Conservation (phyloP, 345 rosid genomes). For the Balakata baccata region DNA sequence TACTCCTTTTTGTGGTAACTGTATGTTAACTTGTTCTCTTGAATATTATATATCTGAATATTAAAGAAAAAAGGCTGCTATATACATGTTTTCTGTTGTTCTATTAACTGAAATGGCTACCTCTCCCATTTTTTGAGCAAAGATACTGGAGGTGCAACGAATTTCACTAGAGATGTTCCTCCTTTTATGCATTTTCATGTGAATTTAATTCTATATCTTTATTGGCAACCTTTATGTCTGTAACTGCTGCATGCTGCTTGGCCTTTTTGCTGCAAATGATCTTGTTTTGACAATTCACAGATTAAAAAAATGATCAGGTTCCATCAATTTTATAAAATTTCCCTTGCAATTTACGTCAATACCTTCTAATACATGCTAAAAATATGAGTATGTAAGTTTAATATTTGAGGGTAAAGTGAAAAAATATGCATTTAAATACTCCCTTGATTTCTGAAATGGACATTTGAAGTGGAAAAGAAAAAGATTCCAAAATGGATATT, state of each 20-base stretch:
- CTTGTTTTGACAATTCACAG: background rate
- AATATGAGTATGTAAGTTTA: too few species aligned
- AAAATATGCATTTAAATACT: too few species aligned
- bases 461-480: too few species aligned
- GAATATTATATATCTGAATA: background rate
- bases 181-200: background rate
- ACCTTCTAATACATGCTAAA: too few species aligned
- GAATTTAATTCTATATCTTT: background rate
- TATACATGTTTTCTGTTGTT: background rate
- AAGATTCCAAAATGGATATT: too few species aligned
- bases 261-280: background rate
- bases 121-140: background rate
- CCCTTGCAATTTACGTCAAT: conserved; percentile 14
- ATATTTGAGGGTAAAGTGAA: too few species aligned
- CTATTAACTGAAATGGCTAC: background rate
- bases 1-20: background rate
- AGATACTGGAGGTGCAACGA: background rate
- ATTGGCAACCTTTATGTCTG: background rate
- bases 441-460: too few species aligned
- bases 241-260: background rate
- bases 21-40: background rate
- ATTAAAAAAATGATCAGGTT: too few species aligned
- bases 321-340: background rate
- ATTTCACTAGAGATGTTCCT: background rate
- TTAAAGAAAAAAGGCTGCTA: background rate